These are phyloP conservation scores for Cryptococcus depauperatus DNA, from an alignment of 1,284 basidiomycete species.

Conservation along the genomic window DNA sequence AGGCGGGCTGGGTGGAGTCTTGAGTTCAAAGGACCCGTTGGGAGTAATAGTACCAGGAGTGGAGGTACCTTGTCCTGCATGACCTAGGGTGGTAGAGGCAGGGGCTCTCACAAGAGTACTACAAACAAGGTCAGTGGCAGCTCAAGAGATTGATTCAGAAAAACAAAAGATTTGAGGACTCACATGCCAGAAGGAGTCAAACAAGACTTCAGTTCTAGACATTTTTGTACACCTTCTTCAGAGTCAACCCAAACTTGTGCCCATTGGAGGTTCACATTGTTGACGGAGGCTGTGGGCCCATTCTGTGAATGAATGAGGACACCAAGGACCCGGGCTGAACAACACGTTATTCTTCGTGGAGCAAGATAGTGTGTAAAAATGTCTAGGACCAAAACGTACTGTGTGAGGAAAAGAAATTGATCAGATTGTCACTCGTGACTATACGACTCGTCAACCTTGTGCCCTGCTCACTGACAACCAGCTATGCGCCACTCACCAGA, in stretches of 20 bases:
- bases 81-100: neutral
- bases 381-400: slow-evolving; percentile 15
- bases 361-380: neutral
- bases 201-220: slow-evolving; percentile 22
- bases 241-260: slow-evolving; percentile 32
- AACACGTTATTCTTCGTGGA: neutral
- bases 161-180: slow-evolving; percentile 6
- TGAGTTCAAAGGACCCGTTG: slow-evolving; percentile 2
- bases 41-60: neutral
- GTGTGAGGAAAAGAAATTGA: slow-evolving; percentile 28
- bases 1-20: slow-evolving; percentile 9
- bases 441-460: neutral
- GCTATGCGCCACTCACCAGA: slow-evolving; percentile 5
- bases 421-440: slow-evolving; percentile 30
- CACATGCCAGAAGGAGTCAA: slow-evolving; percentile 31
- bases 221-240: slow-evolving; percentile 25
- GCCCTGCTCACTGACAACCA: neutral
- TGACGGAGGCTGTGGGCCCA: slow-evolving; percentile 3
- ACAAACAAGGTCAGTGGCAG: neutral
- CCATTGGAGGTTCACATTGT: slow-evolving; percentile 22
- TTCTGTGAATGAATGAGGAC: slow-evolving; percentile 28
- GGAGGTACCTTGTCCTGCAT: neutral
- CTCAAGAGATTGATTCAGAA: neutral
- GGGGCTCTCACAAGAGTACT: slow-evolving; percentile 15
- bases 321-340: slow-evolving; percentile 22